Percentiles rank a stretch among this genome's conserved stretches.
Evolutionary conservation across 2,329 filamentous ascomycete genomes (phyloP).

Genomic region (Phaeosphaeriaceae sp.): DNA sequence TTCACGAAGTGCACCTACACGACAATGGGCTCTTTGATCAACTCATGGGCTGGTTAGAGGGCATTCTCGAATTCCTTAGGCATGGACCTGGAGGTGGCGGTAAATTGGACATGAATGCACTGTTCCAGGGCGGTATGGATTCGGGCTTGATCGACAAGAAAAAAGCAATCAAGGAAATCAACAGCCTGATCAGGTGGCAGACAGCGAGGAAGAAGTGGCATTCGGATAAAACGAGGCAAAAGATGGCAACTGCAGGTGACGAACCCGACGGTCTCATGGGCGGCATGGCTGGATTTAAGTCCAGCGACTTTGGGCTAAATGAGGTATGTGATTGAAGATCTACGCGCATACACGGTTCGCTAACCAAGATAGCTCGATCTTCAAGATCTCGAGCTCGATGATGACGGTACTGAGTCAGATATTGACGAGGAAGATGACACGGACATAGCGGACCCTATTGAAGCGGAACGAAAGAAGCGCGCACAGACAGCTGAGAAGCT

Average conservation of each 20-base stretch:
- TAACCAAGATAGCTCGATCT: slow-evolving; percentile 65
- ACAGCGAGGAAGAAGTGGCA: slow-evolving; percentile 97
- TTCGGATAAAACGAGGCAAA: slow-evolving; percentile 94
- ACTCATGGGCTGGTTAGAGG: slow-evolving; percentile 96
- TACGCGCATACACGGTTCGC: neutral
- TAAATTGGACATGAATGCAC: slow-evolving; percentile 89
- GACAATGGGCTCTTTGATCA: slow-evolving; percentile 96
- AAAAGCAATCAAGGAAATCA: slow-evolving; percentile 78
- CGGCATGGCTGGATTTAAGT: slow-evolving; percentile 66
- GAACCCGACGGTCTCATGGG: slow-evolving; percentile 50
- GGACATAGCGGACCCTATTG: slow-evolving; percentile 85
- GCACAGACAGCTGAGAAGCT: slow-evolving; percentile 80
- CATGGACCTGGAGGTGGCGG: slow-evolving; percentile 79
- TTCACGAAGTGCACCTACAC: slow-evolving; percentile 96
- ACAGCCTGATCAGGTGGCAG: slow-evolving; percentile 89
- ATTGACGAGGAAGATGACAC: slow-evolving; percentile 68
- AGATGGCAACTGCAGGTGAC: slow-evolving; percentile 85
- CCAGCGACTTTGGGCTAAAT: slow-evolving; percentile 88
- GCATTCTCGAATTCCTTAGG: slow-evolving; percentile 89
- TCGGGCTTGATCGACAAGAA: slow-evolving; percentile 71
- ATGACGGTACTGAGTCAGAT: slow-evolving; percentile 62
- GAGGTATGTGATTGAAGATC: slow-evolving; percentile 56
- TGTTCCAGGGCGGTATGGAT: slow-evolving; percentile 81
- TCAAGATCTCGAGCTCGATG: slow-evolving; percentile 82
- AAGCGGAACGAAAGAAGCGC: slow-evolving; percentile 79